Percentiles rank a stretch among this genome's conserved stretches.
phyloP scores from a whole-genome alignment of 495 filamentous ascomycete species.

The Aspergillus wentii region DNA sequence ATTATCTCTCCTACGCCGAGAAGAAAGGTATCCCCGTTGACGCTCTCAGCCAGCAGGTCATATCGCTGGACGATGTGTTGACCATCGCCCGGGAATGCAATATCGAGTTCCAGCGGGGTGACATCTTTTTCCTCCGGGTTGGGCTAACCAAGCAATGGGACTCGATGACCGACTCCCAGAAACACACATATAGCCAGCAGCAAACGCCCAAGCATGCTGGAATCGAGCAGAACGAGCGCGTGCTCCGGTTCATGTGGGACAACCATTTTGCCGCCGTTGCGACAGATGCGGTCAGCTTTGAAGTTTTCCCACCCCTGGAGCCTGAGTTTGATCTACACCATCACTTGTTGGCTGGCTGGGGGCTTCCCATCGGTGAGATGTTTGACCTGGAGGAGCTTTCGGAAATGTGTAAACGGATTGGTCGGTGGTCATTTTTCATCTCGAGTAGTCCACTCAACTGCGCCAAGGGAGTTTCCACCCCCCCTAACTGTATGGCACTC shows the following conservation, averaged over 20 bases:
- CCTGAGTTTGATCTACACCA: conserved; percentile 55
- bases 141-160: conserved; percentile 51
- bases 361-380: conserved; percentile 62
- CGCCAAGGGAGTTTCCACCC: conserved; percentile 36
- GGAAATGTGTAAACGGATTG: conserved; percentile 44
- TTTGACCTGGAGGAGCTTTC: conserved; percentile 56
- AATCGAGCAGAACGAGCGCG: conserved; percentile 57
- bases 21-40: conserved; percentile 45
- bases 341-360: conserved; percentile 64
- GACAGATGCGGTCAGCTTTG: conserved; percentile 62
- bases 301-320: conserved; percentile 54
- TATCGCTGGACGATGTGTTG: conserved; percentile 50
- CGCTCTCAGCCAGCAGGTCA: conserved; percentile 54
- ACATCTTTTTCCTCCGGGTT: conserved; percentile 72
- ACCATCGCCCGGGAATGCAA: conserved; percentile 52
- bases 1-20: conserved; percentile 47
- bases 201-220: conserved; percentile 51
- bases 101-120: conserved; percentile 52
- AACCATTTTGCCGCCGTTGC: conserved; percentile 64
- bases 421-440: conserved; percentile 68
- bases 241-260: conserved; percentile 65
- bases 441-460: conserved; percentile 61
- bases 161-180: conserved; percentile 33
- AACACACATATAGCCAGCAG: conserved; percentile 29
- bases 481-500: conserved; percentile 45